These are phyloP conservation scores for Chamaenerion angustifolium DNA, from an alignment of 345 rosid species.

Conservation along the genomic window DNA sequence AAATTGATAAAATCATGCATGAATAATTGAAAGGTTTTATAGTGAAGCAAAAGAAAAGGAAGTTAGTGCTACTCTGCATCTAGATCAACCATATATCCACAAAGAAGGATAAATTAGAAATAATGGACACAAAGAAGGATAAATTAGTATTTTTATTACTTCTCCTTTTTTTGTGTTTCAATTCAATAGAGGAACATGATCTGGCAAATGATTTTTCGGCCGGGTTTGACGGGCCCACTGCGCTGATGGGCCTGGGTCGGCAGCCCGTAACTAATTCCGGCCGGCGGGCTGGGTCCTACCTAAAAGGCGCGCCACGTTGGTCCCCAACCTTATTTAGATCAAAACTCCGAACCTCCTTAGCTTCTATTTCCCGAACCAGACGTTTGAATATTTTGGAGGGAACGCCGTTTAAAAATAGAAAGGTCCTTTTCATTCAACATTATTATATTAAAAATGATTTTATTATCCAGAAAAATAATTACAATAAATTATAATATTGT, in stretches of 20 bases:
- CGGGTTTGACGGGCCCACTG: constrained; percentile 10
- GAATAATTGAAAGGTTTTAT: too few species aligned
- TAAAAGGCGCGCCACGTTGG: constrained; percentile 9
- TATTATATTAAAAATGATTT: not conserved
- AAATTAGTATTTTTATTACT: too few species aligned
- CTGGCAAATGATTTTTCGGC: not conserved
- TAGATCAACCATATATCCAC: too few species aligned
- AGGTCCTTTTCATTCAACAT: not conserved
- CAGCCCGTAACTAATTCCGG: constrained; percentile 5
- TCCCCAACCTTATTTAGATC: constrained; percentile 2
- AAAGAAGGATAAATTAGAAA: too few species aligned
- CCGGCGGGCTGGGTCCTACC: constrained; percentile 1
- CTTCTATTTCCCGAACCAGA: constrained; percentile 35
- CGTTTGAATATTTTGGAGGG: constrained; percentile 40
- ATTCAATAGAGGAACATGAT: not conserved
- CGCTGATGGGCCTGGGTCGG: constrained; percentile 26
- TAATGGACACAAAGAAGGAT: too few species aligned
- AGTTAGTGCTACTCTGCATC: too few species aligned
- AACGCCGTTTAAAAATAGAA: constrained; percentile 6
- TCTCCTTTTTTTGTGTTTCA: too few species aligned
- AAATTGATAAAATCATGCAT: too few species aligned
- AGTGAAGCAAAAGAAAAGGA: too few species aligned
- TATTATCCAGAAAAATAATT: too few species aligned
- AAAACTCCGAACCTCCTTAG: constrained; percentile 16
- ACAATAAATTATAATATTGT: too few species aligned